Evolutionary conservation across 2,329 filamentous ascomycete genomes (phyloP), one percentile per base, ranked within the genome.

Genomic region (Ophiostoma piceae): DNA sequence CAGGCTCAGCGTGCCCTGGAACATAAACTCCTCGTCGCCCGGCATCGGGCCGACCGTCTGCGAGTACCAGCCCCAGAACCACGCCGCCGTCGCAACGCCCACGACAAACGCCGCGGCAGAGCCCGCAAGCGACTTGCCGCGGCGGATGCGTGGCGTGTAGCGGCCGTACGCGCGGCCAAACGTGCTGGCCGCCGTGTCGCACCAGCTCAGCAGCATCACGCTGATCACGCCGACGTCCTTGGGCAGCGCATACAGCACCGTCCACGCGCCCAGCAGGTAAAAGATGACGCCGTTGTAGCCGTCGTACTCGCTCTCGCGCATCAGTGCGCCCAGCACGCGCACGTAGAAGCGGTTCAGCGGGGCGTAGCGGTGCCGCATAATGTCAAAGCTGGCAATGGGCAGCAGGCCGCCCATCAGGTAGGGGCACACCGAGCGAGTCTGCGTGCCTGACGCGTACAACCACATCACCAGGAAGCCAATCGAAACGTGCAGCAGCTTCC

Each of bases 281-380:
- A 92, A 97, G 74, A 99, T 96, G 74, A 98, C 94, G 68, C 95
- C 95, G 78, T 99, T 99, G 84, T 92, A 99, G 68, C 93, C 92
- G 66, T 89, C 85, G 74, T 94, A 96, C 80, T 99, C 95, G 73
- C 91, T 95, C 82, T 99, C 95, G 69, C 95, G 91, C 95, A 99
- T 99, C 75, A 99, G 84, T 0, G 94, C 92, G 66, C 95, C 95
- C 16, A 98, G 81, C 51, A 87, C 85, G 70, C 86, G 88, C 75
- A 98, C 94, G 79, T 98, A 99, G 70, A 97, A 78, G 51, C 89
- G 85, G 79, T 99, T 99, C 76, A 99, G 86, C 1, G 88, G 85
- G 71, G 90, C 87, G 75, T 88, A 95, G 74, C 88, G 87, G 80
- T 97, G 94, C 68, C 95, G 91, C 66, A 97, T 81, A 75, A 93